Evolutionary conservation across 176 grass and related monocot species (phyloP).

Genomic region (Cenchrus fungigraminus): DNA sequence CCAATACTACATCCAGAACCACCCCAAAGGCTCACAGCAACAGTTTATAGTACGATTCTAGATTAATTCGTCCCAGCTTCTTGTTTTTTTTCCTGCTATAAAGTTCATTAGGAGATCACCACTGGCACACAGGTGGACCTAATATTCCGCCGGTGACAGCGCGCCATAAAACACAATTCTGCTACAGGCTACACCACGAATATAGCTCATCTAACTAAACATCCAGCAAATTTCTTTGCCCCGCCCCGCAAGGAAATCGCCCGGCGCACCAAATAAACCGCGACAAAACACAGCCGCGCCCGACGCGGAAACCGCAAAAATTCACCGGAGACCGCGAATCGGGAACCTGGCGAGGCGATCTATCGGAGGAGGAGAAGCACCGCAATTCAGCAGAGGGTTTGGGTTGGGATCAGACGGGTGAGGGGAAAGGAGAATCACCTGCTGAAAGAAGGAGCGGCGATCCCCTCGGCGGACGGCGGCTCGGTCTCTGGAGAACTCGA

Average conservation of each 20-base stretch:
- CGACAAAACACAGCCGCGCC: neutral
- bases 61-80: neutral
- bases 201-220: neutral
- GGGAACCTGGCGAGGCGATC: neutral
- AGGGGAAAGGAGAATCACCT: conserved; percentile 9
- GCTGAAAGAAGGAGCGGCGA: neutral
- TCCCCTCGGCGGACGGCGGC: neutral
- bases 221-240: neutral
- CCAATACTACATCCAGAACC: neutral
- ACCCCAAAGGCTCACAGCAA: neutral
- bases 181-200: neutral
- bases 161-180: neutral
- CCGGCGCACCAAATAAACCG: neutral
- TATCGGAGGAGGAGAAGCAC: neutral
- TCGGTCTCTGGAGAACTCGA: neutral
- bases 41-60: too few species aligned
- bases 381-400: neutral
- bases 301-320: neutral
- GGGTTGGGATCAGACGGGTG: neutral
- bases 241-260: neutral
- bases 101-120: too few species aligned
- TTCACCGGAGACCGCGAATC: neutral
- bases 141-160: neutral
- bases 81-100: too few species aligned
- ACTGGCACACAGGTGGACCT: neutral